phyloP scores from a whole-genome alignment of 352 stramenopile species.

The Phytopythium aichiense region DNA sequence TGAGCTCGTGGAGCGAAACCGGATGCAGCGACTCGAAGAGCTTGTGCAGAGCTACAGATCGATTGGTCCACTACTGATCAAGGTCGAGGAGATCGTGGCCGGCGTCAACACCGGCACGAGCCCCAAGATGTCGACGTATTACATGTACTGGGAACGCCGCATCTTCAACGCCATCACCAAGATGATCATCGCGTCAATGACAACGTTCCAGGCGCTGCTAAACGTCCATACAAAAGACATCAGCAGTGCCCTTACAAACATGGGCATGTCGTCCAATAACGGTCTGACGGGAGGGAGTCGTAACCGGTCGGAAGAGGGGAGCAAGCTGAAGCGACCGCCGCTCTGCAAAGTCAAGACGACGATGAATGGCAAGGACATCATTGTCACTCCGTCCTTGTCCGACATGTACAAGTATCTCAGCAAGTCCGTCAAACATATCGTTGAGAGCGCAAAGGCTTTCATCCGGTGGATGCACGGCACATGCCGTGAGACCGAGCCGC shows the following conservation, averaged over 20 bases:
- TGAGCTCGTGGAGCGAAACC: slow-evolving; percentile 91
- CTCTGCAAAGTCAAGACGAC: slow-evolving; percentile 93
- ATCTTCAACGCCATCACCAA: slow-evolving; percentile 97
- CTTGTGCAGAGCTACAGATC: slow-evolving; percentile 93
- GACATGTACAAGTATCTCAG: slow-evolving; percentile 97
- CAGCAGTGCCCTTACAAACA: slow-evolving; percentile 34
- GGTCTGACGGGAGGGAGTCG: slow-evolving; percentile 13
- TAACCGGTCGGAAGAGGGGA: slow-evolving; percentile 43
- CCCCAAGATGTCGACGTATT: slow-evolving; percentile 91
- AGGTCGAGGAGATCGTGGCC: slow-evolving; percentile 95
- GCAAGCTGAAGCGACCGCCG: slow-evolving; percentile 77
- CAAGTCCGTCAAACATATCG: slow-evolving; percentile 93
- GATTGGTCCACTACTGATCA: slow-evolving; percentile 92
- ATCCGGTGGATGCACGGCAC: slow-evolving; percentile 95
- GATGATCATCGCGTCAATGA: slow-evolving; percentile 95
- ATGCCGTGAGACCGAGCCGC: slow-evolving; percentile 87
- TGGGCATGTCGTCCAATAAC: slow-evolving; percentile 29
- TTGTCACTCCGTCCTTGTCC: slow-evolving; percentile 90
- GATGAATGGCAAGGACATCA: slow-evolving; percentile 94
- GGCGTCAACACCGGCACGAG: slow-evolving; percentile 91
- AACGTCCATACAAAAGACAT: slow-evolving; percentile 88
- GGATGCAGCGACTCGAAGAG: slow-evolving; percentile 87
- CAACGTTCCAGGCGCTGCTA: slow-evolving; percentile 91
- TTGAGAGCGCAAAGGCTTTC: slow-evolving; percentile 93
- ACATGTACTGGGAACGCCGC: slow-evolving; percentile 96